Conservation (phyloP, 345 rosid species). For the Linum trigynum region DNA sequence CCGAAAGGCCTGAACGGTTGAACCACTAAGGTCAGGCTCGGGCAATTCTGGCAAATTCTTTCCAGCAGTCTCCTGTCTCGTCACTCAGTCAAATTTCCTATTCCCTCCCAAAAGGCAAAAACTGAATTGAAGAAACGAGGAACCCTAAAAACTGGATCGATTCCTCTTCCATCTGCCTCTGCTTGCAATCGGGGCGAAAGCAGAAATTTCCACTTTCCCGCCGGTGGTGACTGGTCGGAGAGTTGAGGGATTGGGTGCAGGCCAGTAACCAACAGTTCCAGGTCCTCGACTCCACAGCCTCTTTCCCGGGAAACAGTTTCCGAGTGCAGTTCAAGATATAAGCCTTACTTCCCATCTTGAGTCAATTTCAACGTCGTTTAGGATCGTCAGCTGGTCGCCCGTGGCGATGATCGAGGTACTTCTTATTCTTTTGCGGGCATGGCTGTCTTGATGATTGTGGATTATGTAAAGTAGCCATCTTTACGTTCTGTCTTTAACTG, state of each 20-base stretch:
- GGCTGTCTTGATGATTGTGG: background rate
- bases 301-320: no score
- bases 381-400: background rate
- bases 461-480: background rate
- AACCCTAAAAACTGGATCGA: background rate
- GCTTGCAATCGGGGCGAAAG: background rate
- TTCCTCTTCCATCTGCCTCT: background rate
- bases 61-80: no score
- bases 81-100: no score
- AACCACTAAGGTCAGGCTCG: no score
- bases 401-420: background rate
- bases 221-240: background rate
- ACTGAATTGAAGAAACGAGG: background rate
- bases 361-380: no score
- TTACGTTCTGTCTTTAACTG: no score
- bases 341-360: background rate
- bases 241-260: background rate
- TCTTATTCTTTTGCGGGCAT: background rate
- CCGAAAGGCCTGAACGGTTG: no score
- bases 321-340: no score
- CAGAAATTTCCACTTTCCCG: background rate
- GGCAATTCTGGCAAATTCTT: no score
- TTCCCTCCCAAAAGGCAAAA: no score
- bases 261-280: no score
- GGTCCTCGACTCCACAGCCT: no score